phyloP scores from a whole-genome alignment of 805 yeast species.

The Pichia exigua region DNA sequence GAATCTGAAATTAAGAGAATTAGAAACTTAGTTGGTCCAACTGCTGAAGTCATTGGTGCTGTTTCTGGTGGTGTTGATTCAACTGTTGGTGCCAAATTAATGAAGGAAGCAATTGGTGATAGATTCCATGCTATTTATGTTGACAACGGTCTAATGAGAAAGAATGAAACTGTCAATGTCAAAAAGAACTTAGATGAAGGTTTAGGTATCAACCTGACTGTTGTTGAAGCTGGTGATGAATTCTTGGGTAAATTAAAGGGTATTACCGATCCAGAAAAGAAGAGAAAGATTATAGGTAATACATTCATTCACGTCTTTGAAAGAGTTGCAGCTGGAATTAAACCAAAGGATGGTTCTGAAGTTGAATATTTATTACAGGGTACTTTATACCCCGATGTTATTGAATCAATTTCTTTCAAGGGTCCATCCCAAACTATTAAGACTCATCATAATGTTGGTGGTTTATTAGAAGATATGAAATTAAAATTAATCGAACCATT shows the following conservation, averaged over 20 bases:
- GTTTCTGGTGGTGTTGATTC: slow-evolving; percentile 99
- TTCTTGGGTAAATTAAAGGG: slow-evolving; percentile 84
- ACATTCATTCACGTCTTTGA: slow-evolving; percentile 96
- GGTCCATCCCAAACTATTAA: slow-evolving; percentile 99
- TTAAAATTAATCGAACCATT: slow-evolving; percentile 96
- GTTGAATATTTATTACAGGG: slow-evolving; percentile 94
- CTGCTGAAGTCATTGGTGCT: slow-evolving; percentile 98
- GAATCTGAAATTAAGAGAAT: slow-evolving; percentile 95
- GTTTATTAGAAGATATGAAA: slow-evolving; percentile 95
- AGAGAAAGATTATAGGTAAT: slow-evolving; percentile 97
- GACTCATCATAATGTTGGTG: slow-evolving; percentile 99
- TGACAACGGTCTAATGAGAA: slow-evolving; percentile 96
- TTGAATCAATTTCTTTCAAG: slow-evolving; percentile 96
- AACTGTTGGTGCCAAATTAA: slow-evolving; percentile 95
- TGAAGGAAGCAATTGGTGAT: slow-evolving; percentile 97
- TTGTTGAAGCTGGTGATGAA: slow-evolving; percentile 88
- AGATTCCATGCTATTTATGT: slow-evolving; percentile 98
- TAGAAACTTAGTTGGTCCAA: slow-evolving; percentile 86
- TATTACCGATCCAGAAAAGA: slow-evolving; percentile 96
- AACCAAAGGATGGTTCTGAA: slow-evolving; percentile 82
- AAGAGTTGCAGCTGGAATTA: slow-evolving; percentile 87
- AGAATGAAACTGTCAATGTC: slow-evolving; percentile 84
- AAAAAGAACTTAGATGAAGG: slow-evolving; percentile 87
- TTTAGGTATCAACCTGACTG: slow-evolving; percentile 88
- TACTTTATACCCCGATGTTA: slow-evolving; percentile 96